These are phyloP conservation scores for Glonium stellatum DNA, from an alignment of 495 filamentous ascomycete genomes.

Conservation along the genomic window DNA sequence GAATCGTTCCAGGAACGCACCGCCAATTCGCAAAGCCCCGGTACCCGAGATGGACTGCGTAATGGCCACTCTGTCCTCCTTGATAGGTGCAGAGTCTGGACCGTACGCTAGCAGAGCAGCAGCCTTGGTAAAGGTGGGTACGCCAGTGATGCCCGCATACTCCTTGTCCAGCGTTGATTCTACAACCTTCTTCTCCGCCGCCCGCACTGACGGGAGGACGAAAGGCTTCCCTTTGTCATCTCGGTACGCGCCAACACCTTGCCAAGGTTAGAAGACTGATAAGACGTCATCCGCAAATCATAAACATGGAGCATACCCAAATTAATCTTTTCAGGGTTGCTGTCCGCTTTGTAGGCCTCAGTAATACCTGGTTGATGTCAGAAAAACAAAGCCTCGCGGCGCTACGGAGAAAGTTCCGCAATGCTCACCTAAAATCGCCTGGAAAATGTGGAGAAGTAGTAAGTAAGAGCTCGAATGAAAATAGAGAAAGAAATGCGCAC, in stretches of 20 bases:
- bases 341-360: conserved; percentile 97
- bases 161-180: conserved; percentile 80
- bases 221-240: conserved; percentile 97
- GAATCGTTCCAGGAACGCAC: conserved; percentile 83
- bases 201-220: conserved; percentile 85
- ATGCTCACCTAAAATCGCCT: conserved; percentile 70
- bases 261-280: conserved; percentile 5
- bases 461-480: conserved; percentile 22
- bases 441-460: conserved; percentile 14
- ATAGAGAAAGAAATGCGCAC: conserved; percentile 28
- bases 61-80: conserved; percentile 74
- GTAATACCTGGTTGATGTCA: conserved; percentile 62
- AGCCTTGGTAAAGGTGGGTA: conserved; percentile 86
- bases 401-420: background rate
- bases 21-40: conserved; percentile 88
- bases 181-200: conserved; percentile 83
- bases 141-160: conserved; percentile 94
- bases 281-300: background rate
- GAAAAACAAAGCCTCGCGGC: background rate
- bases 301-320: conserved; percentile 59
- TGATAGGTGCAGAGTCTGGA: conserved; percentile 63
- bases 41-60: conserved; percentile 98
- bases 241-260: conserved; percentile 75
- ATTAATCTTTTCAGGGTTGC: conserved; percentile 91
- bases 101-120: conserved; percentile 90